A percentile compares a stretch with the other conserved stretches of the same genome.
Conservation (phyloP, 768 basidiomycete species). For the Lentinula boryana region DNA sequence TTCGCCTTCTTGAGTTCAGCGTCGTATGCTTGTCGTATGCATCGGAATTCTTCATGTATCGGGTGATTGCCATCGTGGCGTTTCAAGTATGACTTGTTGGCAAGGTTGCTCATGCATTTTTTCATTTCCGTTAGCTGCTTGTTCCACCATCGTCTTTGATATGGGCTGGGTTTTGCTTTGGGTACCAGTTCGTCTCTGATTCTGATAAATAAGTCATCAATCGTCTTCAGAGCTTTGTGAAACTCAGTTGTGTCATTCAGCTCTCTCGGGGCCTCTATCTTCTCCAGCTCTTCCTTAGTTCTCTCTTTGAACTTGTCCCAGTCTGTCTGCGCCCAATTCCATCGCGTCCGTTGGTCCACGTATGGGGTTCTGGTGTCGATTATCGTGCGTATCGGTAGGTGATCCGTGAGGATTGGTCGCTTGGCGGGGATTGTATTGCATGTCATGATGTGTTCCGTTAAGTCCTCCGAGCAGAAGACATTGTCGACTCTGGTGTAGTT, state of each 20-base stretch:
- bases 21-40: conserved; percentile 10
- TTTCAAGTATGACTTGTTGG: neutral
- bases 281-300: too few relatives aligned
- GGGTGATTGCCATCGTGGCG: conserved; percentile 14
- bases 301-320: too few relatives aligned
- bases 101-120: neutral
- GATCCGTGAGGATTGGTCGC: too few relatives aligned
- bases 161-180: neutral
- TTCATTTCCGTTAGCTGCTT: neutral
- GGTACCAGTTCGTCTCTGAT: neutral
- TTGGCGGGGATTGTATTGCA: too few relatives aligned
- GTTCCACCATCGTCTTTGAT: neutral
- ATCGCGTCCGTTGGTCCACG: too few relatives aligned
- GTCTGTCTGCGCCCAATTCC: too few relatives aligned
- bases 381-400: too few relatives aligned
- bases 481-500: too few relatives aligned
- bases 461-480: too few relatives aligned
- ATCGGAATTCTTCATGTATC: conserved; percentile 11
- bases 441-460: too few relatives aligned
- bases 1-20: conserved; percentile 16
- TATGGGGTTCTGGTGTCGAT: too few relatives aligned
- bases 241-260: neutral
- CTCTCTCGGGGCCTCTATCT: too few relatives aligned
- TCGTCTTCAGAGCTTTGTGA: neutral
- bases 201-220: neutral